These are phyloP conservation scores for Lagenaria siceraria DNA, from an alignment of 306 rosid species.

Conservation along the genomic window DNA sequence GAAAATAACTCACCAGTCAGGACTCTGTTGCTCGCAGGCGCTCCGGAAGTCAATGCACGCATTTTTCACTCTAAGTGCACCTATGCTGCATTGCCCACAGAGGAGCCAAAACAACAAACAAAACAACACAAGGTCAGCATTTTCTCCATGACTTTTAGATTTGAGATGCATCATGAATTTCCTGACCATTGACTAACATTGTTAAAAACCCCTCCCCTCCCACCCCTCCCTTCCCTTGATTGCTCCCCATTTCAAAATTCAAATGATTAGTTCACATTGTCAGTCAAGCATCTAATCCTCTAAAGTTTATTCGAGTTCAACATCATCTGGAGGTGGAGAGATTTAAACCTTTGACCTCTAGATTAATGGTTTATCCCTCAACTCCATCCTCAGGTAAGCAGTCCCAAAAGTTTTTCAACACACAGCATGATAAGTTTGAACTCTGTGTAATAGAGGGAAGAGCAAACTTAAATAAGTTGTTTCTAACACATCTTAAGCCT, in stretches of 20 bases:
- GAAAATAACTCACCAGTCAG: constrained; percentile 59
- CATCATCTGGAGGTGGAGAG: background rate
- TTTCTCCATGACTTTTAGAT: background rate
- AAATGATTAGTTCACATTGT: background rate
- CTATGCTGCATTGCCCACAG: constrained; percentile 41
- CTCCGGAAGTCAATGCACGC: constrained; percentile 73
- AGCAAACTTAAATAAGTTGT: background rate
- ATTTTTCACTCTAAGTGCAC: constrained; percentile 85
- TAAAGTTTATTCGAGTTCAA: background rate
- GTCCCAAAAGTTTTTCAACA: background rate
- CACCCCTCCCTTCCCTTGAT: background rate
- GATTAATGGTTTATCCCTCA: background rate
- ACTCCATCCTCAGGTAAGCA: background rate
- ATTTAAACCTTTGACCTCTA: background rate
- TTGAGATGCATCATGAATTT: background rate
- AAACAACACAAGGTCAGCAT: background rate
- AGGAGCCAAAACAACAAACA: background rate
- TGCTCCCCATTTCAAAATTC: background rate
- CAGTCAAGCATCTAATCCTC: background rate
- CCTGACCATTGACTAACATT: background rate
- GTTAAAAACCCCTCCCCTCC: background rate
- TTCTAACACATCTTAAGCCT: background rate
- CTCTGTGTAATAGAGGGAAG: background rate
- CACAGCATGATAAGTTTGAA: background rate
- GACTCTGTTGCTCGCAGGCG: constrained; percentile 70